Percentiles rank a stretch among this genome's conserved stretches.
These are phyloP conservation scores for Hanseniaspora guilliermondii DNA, from an alignment of 805 yeast genomes.

Conservation along the genomic window DNA sequence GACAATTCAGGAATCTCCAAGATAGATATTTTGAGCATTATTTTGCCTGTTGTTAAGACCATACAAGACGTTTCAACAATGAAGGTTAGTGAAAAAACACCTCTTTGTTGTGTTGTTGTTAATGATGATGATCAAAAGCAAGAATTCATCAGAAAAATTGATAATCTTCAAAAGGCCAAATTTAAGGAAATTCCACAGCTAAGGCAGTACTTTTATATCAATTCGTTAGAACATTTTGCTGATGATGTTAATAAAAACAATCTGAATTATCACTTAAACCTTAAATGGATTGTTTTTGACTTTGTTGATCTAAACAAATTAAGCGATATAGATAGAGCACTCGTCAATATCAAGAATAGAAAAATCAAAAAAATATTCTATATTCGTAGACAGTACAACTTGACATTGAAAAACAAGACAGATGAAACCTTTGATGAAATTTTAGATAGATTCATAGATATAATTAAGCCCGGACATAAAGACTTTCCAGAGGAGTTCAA, in stretches of 20 bases:
- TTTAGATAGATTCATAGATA: neutral
- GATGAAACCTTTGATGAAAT: neutral
- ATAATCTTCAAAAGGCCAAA: neutral
- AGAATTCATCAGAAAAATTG: neutral
- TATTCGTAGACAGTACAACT: neutral
- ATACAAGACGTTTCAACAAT: neutral
- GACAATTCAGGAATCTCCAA: neutral
- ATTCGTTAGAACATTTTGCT: neutral
- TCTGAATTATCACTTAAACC: neutral
- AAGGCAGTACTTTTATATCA: neutral
- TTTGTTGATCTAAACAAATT: neutral
- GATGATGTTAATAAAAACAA: neutral
- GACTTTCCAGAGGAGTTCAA: neutral
- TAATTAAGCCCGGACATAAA: neutral
- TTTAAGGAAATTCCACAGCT: neutral
- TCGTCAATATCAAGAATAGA: neutral
- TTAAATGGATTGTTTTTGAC: constrained; percentile 1
- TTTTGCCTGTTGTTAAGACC: neutral
- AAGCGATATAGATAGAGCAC: neutral
- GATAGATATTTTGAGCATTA: neutral
- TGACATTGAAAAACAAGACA: neutral
- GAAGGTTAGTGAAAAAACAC: neutral
- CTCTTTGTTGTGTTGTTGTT: neutral
- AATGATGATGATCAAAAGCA: neutral
- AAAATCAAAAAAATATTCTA: neutral